A percentile compares a stretch with the other conserved stretches of the same genome.
phyloP scores from a whole-genome alignment of 2,329 filamentous ascomycete genomes.

The Beauveria bassiana region DNA sequence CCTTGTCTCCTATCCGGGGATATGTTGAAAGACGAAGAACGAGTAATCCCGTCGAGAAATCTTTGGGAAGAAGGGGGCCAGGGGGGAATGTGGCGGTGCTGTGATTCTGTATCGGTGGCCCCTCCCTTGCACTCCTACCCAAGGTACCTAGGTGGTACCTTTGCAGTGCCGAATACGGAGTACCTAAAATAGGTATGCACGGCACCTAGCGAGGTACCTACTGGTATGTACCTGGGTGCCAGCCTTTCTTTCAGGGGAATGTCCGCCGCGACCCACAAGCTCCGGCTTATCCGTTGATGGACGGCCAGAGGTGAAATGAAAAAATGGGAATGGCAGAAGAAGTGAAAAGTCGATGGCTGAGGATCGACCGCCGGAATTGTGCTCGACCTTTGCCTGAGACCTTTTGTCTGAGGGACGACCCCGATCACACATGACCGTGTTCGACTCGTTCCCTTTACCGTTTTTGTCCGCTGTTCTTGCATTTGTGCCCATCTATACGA shows the following conservation, averaged over 20 bases:
- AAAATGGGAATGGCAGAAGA: background rate
- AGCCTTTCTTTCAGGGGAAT: constrained; percentile 1
- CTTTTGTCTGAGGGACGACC: no score
- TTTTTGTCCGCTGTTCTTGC: no score
- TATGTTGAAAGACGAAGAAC: background rate
- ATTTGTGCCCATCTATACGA: no score
- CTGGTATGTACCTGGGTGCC: background rate
- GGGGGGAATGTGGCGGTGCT: constrained; percentile 14
- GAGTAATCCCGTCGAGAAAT: constrained; percentile 1
- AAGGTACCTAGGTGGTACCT: background rate
- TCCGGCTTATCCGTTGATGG: constrained; percentile 8
- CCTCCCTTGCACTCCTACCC: background rate
- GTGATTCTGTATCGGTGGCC: background rate
- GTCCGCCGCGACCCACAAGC: background rate
- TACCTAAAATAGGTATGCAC: no score
- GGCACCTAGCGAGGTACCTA: background rate
- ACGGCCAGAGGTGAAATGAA: background rate
- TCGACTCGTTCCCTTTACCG: no score
- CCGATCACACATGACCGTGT: no score
- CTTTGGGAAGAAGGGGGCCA: constrained; percentile 9
- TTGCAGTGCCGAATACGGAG: background rate
- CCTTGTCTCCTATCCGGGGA: constrained; percentile 4
- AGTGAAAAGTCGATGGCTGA: constrained; percentile 1
- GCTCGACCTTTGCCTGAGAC: background rate
- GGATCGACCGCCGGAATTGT: background rate